Evolutionary conservation across 805 yeast species (phyloP).

Genomic region (Blastobotrys americana): DNA sequence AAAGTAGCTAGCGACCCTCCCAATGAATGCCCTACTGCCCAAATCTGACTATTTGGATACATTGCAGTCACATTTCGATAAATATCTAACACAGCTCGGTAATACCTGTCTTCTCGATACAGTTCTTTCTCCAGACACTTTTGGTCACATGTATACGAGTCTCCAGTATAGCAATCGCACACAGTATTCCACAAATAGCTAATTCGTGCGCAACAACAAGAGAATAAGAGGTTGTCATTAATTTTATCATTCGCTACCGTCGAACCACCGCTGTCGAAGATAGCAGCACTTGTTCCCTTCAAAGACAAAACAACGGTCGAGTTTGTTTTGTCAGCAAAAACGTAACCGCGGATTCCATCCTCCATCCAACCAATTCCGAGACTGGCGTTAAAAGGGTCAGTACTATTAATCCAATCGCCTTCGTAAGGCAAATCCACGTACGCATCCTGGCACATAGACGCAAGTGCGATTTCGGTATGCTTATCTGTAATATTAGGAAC

Average conservation of each 20-base stretch:
- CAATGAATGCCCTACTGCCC: slow-evolving; percentile 93
- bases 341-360: slow-evolving; percentile 84
- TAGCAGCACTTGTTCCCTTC: slow-evolving; percentile 89
- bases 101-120: slow-evolving; percentile 69
- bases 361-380: slow-evolving; percentile 76
- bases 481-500: slow-evolving; percentile 74
- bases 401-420: slow-evolving; percentile 84
- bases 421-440: slow-evolving; percentile 69
- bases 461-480: slow-evolving; percentile 65
- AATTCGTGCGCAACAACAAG: slow-evolving; percentile 94
- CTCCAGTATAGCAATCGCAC: slow-evolving; percentile 79
- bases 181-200: slow-evolving; percentile 90
- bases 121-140: slow-evolving; percentile 75
- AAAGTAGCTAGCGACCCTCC: slow-evolving; percentile 84
- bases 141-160: slow-evolving; percentile 81
- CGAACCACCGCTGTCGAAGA: slow-evolving; percentile 46
- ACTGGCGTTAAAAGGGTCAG: slow-evolving; percentile 48
- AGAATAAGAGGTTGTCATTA: slow-evolving; percentile 83
- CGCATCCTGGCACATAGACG: slow-evolving; percentile 84
- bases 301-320: slow-evolving; percentile 64
- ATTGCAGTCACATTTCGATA: slow-evolving; percentile 60
- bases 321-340: slow-evolving; percentile 58
- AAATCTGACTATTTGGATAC: slow-evolving; percentile 63
- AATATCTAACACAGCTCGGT: slow-evolving; percentile 68
- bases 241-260: slow-evolving; percentile 74